Evolutionary conservation across 257 asterid species (phyloP).

Genomic region (Solanum bulbocastanum): DNA sequence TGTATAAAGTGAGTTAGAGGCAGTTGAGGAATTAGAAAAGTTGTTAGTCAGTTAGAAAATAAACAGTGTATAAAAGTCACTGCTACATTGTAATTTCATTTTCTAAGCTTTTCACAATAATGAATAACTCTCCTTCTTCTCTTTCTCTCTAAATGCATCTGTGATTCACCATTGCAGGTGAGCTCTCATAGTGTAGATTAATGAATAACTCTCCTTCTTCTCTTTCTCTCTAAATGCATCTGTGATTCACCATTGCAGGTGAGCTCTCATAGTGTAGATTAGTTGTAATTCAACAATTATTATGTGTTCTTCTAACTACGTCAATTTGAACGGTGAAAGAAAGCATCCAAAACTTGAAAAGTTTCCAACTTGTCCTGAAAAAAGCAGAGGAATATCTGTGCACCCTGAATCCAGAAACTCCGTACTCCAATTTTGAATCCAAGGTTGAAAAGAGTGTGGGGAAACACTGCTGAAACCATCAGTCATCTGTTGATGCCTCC

Average conservation of each 20-base stretch:
- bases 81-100: background rate
- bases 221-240: background rate
- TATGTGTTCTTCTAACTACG: background rate
- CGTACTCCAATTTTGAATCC: constrained; percentile 1
- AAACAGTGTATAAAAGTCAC: background rate
- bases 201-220: background rate
- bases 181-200: too few relatives aligned
- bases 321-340: constrained; percentile 5
- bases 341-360: background rate
- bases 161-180: too few relatives aligned
- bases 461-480: constrained; percentile 9
- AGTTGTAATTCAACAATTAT: too few relatives aligned
- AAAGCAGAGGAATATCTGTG: constrained; percentile 15
- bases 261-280: background rate
- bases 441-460: constrained; percentile 11
- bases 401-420: background rate
- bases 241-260: background rate
- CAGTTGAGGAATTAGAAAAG: too few relatives aligned
- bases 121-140: too few relatives aligned
- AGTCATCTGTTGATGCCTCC: constrained; percentile 12
- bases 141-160: too few relatives aligned
- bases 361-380: constrained; percentile 1
- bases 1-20: background rate
- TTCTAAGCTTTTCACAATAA: background rate
- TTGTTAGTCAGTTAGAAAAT: background rate